phyloP scores from a whole-genome alignment of 257 asterid species.

The Mitragyna speciosa region DNA sequence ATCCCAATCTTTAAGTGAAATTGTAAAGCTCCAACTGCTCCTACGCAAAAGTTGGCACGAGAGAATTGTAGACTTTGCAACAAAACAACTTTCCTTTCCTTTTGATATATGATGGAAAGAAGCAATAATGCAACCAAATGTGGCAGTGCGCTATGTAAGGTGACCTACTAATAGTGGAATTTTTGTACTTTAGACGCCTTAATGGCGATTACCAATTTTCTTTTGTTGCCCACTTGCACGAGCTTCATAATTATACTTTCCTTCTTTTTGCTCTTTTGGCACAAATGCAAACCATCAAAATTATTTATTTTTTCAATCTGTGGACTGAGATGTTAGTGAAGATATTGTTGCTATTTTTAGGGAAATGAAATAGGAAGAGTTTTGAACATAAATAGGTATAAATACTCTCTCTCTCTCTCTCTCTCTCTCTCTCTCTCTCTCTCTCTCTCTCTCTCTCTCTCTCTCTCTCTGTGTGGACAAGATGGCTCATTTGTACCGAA shows the following conservation, averaged over 20 bases:
- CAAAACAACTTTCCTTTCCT: background rate
- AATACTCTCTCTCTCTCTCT: no score
- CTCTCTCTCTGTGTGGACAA: no score
- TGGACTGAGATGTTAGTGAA: background rate
- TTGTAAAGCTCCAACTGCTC: no score
- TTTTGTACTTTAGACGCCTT: background rate
- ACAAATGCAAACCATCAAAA: background rate
- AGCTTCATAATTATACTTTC: background rate
- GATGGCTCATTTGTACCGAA: no score
- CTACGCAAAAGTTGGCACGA: no score
- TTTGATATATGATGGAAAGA: background rate
- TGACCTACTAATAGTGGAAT: background rate
- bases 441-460: no score
- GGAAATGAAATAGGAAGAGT: background rate
- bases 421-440: no score
- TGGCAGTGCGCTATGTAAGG: background rate
- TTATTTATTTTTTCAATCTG: background rate
- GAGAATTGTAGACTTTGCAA: background rate
- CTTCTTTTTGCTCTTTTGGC: no score
- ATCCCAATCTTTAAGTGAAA: no score
- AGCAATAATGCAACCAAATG: background rate
- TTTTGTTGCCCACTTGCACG: background rate
- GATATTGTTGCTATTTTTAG: no score
- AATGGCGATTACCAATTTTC: no score
- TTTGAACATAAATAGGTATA: background rate